Conservation (phyloP, 495 filamentous ascomycete species). For the Margaritispora aquatica region DNA sequence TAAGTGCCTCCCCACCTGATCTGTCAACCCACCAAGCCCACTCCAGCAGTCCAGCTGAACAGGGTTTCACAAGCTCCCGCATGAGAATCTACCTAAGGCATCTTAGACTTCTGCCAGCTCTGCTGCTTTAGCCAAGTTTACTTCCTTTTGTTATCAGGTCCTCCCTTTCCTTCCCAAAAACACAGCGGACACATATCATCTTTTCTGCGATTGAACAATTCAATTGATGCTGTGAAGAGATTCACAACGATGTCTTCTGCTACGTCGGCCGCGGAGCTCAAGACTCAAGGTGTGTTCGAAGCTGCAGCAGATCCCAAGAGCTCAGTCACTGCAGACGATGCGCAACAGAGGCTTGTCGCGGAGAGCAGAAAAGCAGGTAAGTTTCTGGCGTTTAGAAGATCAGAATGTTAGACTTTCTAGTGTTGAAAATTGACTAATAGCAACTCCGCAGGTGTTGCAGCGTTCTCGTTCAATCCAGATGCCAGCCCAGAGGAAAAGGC, state of each 20-base stretch:
- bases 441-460: constrained; percentile 43
- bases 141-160: background rate
- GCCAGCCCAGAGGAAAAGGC: constrained; percentile 79
- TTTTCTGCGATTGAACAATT: background rate
- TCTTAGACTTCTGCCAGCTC: background rate
- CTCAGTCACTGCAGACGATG: constrained; percentile 59
- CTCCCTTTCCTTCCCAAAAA: background rate
- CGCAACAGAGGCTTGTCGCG: constrained; percentile 62
- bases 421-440: background rate
- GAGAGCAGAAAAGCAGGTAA: constrained; percentile 63
- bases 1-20: no score
- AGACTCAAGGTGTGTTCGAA: constrained; percentile 70
- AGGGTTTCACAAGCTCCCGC: background rate
- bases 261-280: constrained; percentile 50
- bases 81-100: background rate
- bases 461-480: constrained; percentile 82
- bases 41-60: background rate
- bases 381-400: background rate
- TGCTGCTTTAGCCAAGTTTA: background rate
- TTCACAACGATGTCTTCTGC: constrained; percentile 14
- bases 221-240: constrained; percentile 13
- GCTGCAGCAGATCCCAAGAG: constrained; percentile 63
- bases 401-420: background rate
- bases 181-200: background rate
- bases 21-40: background rate